Base-by-base conservation (phyloP, 176 grass and related monocot genomes). In the Eremochloa ophiuroides region DNA sequence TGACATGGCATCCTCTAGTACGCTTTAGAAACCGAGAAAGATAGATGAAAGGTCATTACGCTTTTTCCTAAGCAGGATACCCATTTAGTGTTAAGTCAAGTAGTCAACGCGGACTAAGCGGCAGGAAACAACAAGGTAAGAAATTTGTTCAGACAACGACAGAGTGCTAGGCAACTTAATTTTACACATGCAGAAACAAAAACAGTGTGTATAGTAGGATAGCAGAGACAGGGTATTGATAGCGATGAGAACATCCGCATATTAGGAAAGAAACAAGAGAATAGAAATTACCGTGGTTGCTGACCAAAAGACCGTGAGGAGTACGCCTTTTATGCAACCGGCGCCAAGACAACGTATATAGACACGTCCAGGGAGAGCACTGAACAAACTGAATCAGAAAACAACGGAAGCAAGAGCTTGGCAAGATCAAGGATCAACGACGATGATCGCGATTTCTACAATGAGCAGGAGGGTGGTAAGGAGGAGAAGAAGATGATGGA, bases 261-360 rank as follows among this genome's bases (percentile, higher is more conserved):
- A 44, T 1, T 34, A 66, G 35, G 62, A 69, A 37, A 29, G 8
- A 47, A 40, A 4, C 4, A 48, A 62, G 18, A 13, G 20, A 34
- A 22, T n/a, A 59, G 67, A 67, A 34, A 69, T 66, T 77, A 84
- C 66, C 77, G 62, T 78, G 44, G 33, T 39, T 55, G 60, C 55
- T 60, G 79, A 2, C 62, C 53, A 60, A 44, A 74, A 40, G 60
- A 30, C 41, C 73, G 35, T 8, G 73, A 71, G 66, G 67, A 62
- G 72, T 82, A 84, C 9, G 74, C 82, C 91, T 85, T 92, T 44
- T 75, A 83, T 47, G 41, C 35, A 35, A 39, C 72, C 62, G 77
- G 44, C 70, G 15, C 62, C 41, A 38, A 63, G 17, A 60, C 71
- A 51, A 76, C 63, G 80, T 85, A 70, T 80, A 74, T 43, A 20